phyloP scores from a whole-genome alignment of 2,329 filamentous ascomycete species.

The Phoma sp. region DNA sequence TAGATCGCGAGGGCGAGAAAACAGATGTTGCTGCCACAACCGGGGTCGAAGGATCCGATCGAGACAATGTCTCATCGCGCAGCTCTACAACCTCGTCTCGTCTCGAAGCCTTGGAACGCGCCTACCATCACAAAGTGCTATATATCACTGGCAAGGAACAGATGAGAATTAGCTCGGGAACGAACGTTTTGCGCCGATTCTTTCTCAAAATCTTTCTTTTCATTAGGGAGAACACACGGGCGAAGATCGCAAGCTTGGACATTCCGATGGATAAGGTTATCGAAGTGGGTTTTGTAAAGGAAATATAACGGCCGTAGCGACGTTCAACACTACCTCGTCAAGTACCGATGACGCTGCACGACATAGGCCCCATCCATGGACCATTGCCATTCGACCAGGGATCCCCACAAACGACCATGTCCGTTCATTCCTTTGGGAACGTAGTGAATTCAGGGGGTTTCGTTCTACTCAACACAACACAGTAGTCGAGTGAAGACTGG shows the following conservation, averaged over 20 bases:
- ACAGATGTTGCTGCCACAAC: conserved; percentile 15
- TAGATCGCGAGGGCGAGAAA: conserved; percentile 38
- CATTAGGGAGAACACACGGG: conserved; percentile 70
- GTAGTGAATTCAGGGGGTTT: no score
- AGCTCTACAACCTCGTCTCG: conserved; percentile 36
- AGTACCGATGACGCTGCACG: neutral
- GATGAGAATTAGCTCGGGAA: conserved; percentile 51
- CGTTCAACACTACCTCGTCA: neutral
- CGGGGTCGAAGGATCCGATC: neutral
- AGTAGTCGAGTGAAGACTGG: no score
- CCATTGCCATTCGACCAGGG: no score
- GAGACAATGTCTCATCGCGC: conserved; percentile 11
- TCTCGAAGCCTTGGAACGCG: conserved; percentile 50
- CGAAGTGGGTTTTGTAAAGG: conserved; percentile 74
- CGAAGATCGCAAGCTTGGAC: conserved; percentile 70
- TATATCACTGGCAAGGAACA: conserved; percentile 64
- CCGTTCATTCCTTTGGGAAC: no score
- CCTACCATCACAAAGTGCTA: conserved; percentile 57
- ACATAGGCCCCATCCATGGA: no score
- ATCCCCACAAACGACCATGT: no score
- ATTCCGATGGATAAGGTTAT: conserved; percentile 68
- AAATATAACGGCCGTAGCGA: conserved; percentile 55
- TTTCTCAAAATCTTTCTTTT: conserved; percentile 67
- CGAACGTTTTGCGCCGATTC: conserved; percentile 54
- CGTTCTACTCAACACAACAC: no score